Evolutionary conservation across 2,329 filamentous ascomycete genomes (phyloP).

Genomic region (Exserohilum rostratum): DNA sequence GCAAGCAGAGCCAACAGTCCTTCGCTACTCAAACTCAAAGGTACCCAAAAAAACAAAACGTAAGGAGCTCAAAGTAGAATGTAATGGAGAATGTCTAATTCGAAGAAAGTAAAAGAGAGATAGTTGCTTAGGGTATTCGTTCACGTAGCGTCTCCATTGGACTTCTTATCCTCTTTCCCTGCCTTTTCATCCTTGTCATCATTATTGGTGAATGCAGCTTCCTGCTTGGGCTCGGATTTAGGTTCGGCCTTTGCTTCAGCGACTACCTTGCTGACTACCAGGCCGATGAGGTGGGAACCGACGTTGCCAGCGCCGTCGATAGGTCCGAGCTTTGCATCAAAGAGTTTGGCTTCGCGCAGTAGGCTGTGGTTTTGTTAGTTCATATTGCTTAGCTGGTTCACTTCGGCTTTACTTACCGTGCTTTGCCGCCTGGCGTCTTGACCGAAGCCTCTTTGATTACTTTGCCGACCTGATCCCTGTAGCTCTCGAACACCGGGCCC

Average conservation of each 20-base stretch:
- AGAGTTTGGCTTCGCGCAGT: conserved; percentile 75
- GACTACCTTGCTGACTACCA: conserved; percentile 65
- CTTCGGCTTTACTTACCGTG: conserved; percentile 63
- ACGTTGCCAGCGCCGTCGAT: conserved; percentile 80
- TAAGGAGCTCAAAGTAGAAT: no score
- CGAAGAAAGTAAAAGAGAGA: background rate
- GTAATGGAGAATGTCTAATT: no score
- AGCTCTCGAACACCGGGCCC: conserved; percentile 80
- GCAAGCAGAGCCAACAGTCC: no score
- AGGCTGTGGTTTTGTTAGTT: conserved; percentile 61
- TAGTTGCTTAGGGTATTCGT: background rate
- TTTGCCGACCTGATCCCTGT: conserved; percentile 77
- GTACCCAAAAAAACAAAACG: no score
- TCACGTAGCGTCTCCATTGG: background rate
- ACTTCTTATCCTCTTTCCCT: background rate
- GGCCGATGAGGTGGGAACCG: conserved; percentile 70
- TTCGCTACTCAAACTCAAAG: no score
- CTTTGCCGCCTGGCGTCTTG: conserved; percentile 70
- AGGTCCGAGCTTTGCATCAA: conserved; percentile 73
- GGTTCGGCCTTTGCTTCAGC: conserved; percentile 19
- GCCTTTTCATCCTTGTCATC: background rate
- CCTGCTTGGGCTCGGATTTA: conserved; percentile 2
- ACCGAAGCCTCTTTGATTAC: conserved; percentile 71
- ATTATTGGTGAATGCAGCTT: background rate
- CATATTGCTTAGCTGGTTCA: background rate